Conservation (phyloP, 768 basidiomycete species). For the Boletus rubescentipes region DNA sequence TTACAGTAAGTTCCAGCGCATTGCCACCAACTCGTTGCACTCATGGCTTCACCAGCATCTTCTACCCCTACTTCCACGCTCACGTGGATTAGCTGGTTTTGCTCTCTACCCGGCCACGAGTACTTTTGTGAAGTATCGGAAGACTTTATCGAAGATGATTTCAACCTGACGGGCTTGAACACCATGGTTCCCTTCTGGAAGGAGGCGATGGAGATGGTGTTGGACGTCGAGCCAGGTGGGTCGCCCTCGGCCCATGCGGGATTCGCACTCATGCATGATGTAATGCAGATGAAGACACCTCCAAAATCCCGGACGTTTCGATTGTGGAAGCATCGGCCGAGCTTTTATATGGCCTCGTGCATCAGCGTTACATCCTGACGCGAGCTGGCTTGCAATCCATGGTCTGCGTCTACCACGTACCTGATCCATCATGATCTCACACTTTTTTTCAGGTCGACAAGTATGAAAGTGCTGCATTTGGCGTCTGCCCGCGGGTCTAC, state of each 20-base stretch:
- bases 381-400: conserved; percentile 92
- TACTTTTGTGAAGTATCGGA: conserved; percentile 98
- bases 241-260: conserved; percentile 17
- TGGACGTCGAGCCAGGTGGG: conserved; percentile 98
- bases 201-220: conserved; percentile 99
- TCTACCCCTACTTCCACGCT: conserved; percentile 89
- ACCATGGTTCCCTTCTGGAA: conserved; percentile 99
- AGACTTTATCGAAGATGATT: conserved; percentile 99
- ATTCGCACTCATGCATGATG: conserved; percentile 10
- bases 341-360: conserved; percentile 94
- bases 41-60: conserved; percentile 54
- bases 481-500: conserved; percentile 93
- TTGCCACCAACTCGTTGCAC: conserved; percentile 10
- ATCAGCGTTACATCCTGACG: conserved; percentile 96
- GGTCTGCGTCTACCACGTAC: conserved; percentile 47
- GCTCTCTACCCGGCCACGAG: conserved; percentile 91
- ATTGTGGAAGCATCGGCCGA: conserved; percentile 98
- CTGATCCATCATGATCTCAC: conserved; percentile 20
- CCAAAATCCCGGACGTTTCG: conserved; percentile 96
- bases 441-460: conserved; percentile 76
- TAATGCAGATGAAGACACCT: conserved; percentile 78
- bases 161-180: conserved; percentile 96
- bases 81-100: conserved; percentile 97
- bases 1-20: conserved; percentile 62
- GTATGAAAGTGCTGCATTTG: conserved; percentile 89